Evolutionary conservation across 441 rosid species (phyloP).

Genomic region (Pelargonium citronellum): DNA sequence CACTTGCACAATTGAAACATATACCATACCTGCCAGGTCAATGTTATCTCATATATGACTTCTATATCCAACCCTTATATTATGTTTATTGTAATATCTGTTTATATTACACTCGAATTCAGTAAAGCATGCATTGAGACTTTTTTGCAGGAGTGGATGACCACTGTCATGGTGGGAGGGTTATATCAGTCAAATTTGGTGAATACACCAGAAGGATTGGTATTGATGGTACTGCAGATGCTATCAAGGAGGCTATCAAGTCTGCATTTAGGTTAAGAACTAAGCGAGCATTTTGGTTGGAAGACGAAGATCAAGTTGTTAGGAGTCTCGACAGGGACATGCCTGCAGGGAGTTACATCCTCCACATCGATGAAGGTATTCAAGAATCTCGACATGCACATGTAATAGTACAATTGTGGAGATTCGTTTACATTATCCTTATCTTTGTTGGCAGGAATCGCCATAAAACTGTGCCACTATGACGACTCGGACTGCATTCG

Average conservation of each 20-base stretch:
- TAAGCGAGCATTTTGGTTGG: constrained; percentile 88
- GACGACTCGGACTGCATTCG: constrained; percentile 82
- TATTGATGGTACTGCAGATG: constrained; percentile 75
- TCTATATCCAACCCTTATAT: too few species aligned
- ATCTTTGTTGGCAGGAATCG: constrained; percentile 45
- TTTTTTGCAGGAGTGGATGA: constrained; percentile 41
- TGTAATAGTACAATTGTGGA: background rate
- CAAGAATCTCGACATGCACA: background rate
- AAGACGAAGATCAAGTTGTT: constrained; percentile 83
- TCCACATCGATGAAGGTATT: constrained; percentile 83
- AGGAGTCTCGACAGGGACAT: constrained; percentile 84
- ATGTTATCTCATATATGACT: too few species aligned
- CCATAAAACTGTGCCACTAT: constrained; percentile 67
- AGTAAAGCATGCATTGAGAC: too few species aligned
- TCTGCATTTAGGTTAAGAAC: constrained; percentile 81
- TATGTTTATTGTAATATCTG: too few species aligned
- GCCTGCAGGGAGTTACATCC: constrained; percentile 83
- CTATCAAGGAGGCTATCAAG: constrained; percentile 82
- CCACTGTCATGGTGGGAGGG: constrained; percentile 72
- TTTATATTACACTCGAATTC: too few species aligned
- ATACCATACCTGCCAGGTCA: too few species aligned
- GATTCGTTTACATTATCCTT: background rate
- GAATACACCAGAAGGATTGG: constrained; percentile 89
- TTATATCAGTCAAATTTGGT: constrained; percentile 79
- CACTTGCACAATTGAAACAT: too few species aligned